Base-by-base conservation (phyloP, 257 asterid species). In the Henckelia pumila region DNA sequence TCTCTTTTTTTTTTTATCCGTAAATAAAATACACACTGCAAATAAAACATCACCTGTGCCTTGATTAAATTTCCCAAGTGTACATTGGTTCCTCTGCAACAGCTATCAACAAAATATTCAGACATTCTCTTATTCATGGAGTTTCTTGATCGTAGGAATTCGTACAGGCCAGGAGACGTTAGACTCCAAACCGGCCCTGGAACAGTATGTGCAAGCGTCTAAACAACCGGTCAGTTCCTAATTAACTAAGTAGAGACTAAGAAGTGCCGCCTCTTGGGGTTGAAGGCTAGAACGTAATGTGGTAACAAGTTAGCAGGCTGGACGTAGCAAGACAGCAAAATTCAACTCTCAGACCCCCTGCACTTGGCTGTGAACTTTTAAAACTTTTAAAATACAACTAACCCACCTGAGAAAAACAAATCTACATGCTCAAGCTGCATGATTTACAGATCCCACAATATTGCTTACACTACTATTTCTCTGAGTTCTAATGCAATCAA, bases 361-460 rank as follows among this genome's bases (percentile, higher is more conserved):
- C 56, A 81, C 74, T 83, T 68, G 84, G 71, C 76, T 79, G 32
- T 82, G 76, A 61, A 76, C 84, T 67, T 59, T 57, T 56, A 89
- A 71, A 57, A 95, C 96, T 75, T 87, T 91, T 44, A 80, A 60
- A 74, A 89, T 79, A 66, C 95, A 77, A 57, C 76, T 72, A 61
- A 87, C 86, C 96, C 96, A 89, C 80, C 92, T 89, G 90, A 72
- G 64, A 47, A 37, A 58, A 58, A 61, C n/a, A 53, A 64, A 59
- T 53, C 29, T 44, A 56, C 35, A 63, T 63, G 56, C 23, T 67
- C 37, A 55, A 56, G 44, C 50, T 9, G 11, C 50, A 11, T 37
- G 25, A 49, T 14, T 59, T 19, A 25, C n/a, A 0, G 22, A 50
- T 66, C 21, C 47, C 4, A 40, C 14, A 3, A 58, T 13, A 9